Base-by-base conservation (phyloP, 2,329 filamentous ascomycete species). In the Alternaria atra region DNA sequence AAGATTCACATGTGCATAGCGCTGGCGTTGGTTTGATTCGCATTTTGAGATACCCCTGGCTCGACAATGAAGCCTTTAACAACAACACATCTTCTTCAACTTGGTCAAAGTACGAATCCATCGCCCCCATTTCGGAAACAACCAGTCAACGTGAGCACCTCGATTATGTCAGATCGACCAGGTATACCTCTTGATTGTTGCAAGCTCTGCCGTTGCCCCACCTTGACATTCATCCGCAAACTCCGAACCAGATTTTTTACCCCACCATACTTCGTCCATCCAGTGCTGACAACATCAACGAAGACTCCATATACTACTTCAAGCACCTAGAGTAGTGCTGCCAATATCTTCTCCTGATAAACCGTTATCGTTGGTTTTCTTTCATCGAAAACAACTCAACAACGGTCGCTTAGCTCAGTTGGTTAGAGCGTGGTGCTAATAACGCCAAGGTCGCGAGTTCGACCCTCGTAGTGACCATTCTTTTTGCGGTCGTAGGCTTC, bases 391-490 rank as follows among this genome's bases (percentile, higher is more conserved):
- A 55, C 25, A 58, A n/a, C 42, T 25, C 8, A 56, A 37, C 32
- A 60, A 48, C 52, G 62, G 62, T 64, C 62, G 62, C 59, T 64
- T 64, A 64, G 58, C 58, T 61, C 58, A 61, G 58, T 61, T 61
- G 58, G 58, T 61, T 61, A 61, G 58, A 61, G 58, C 62, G 62
- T 64, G 62, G 62, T 64, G 62, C 62, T 64, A 64, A 64, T 64
- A 64, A 63, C 60, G 60, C 60, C 60, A 63, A 63, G 60, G 60
- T 63, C 60, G 60, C 52, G 60, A 51, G 60, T 63, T 63, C 60
- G 60, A 63, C 60, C 60, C 60, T 51, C 60, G 52, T 63, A 63
- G 52, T 63, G 60, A 63, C 60, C 60, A 63, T 54, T 44, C 12
- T 60, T 62, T 62, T 62, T 60, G 60, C 37, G 12, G 10, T n/a